Evolutionary conservation across 202 grass and related monocot genomes (phyloP).

Genomic region (Zizania palustris): DNA sequence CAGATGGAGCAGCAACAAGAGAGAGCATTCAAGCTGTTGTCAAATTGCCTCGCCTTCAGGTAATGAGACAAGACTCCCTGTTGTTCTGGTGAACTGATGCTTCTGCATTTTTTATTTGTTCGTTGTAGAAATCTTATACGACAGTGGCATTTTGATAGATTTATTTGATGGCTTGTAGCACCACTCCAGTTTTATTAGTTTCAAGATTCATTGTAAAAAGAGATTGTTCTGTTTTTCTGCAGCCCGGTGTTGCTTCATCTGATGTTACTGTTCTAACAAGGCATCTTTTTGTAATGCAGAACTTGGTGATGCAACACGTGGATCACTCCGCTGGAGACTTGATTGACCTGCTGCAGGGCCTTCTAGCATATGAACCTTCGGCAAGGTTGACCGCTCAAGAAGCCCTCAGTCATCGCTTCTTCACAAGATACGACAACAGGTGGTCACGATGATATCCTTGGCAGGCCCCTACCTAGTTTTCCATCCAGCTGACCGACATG

Average conservation of each 20-base stretch:
- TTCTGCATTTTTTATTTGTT: background rate
- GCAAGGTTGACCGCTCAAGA: slow-evolving; percentile 53
- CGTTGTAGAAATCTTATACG: background rate
- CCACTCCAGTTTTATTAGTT: background rate
- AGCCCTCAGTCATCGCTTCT: slow-evolving; percentile 55
- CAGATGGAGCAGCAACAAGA: slow-evolving; percentile 50
- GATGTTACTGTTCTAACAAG: background rate
- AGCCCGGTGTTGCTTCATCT: background rate
- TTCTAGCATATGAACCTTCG: slow-evolving; percentile 55
- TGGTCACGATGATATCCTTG: background rate
- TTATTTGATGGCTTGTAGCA: background rate
- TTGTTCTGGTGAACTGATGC: background rate
- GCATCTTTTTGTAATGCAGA: slow-evolving; percentile 24
- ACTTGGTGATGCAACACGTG: slow-evolving; percentile 74
- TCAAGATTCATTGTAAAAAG: background rate
- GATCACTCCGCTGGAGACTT: slow-evolving; percentile 70
- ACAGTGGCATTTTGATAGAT: too few relatives aligned
- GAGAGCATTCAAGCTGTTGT: slow-evolving; percentile 61
- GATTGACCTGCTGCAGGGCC: slow-evolving; percentile 59
- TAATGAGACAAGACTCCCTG: background rate
- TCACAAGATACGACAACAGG: slow-evolving; percentile 29
- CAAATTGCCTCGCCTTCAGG: slow-evolving; percentile 62
- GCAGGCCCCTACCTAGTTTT: background rate
- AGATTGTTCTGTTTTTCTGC: background rate
- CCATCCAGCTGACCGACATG: background rate